A percentile compares a stretch with the other conserved stretches of the same genome.
Conservation (phyloP, 176 grass and related monocot species). For the Eragrostis nindensis region DNA sequence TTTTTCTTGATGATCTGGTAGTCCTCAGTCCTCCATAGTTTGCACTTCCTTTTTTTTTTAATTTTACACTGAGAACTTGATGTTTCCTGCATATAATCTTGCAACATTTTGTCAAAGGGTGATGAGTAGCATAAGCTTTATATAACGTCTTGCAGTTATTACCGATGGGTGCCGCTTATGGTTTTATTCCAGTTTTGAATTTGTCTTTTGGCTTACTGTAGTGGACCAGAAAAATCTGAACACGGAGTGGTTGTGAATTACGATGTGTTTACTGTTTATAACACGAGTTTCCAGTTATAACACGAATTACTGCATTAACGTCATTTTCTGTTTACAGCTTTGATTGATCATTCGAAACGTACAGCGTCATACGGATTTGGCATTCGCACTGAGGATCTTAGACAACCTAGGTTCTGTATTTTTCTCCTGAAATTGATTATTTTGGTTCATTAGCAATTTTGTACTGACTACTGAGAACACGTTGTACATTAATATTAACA, state of each 20-base stretch:
- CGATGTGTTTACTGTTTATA: too few relatives aligned
- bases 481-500: slow-evolving; percentile 2
- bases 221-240: neutral
- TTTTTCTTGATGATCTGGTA: neutral
- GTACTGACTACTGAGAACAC: neutral
- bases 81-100: neutral
- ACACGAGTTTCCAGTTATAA: too few relatives aligned
- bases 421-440: neutral
- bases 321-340: slow-evolving; percentile 46
- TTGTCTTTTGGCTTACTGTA: neutral
- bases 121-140: neutral
- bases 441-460: neutral
- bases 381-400: slow-evolving; percentile 85
- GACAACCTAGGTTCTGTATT: slow-evolving; percentile 68
- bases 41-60: neutral
- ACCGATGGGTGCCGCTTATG: neutral
- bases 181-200: neutral
- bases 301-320: neutral
- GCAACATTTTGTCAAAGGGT: neutral
- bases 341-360: slow-evolving; percentile 63
- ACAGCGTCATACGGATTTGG: slow-evolving; percentile 78
- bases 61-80: neutral
- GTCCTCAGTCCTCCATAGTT: neutral
- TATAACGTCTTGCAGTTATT: neutral
- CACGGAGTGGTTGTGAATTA: too few relatives aligned